Percentiles rank a stretch among this genome's conserved stretches.
Conservation (phyloP, 805 yeast genomes). For the Lachancea sp. region DNA sequence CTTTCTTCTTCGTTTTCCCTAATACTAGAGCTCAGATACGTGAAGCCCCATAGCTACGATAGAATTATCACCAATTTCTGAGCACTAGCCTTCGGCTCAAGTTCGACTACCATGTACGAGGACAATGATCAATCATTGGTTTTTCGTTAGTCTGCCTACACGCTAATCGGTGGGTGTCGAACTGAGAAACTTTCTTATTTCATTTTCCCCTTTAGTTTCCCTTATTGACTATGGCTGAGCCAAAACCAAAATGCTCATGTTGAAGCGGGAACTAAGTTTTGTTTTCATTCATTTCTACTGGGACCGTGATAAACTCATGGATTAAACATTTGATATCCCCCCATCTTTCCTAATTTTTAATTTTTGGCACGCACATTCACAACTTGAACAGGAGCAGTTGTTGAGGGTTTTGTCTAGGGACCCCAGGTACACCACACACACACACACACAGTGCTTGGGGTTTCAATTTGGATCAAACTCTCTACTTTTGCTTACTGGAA, state of each 20-base stretch:
- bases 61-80: neutral
- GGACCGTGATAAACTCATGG: conserved; percentile 9
- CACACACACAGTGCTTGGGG: conserved; percentile 4
- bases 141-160: too few relatives aligned
- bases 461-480: neutral
- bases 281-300: conserved; percentile 7
- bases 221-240: neutral
- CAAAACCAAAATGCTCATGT: neutral
- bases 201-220: neutral
- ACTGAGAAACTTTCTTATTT: neutral
- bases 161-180: neutral
- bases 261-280: conserved; percentile 2
- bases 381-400: neutral
- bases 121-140: too few relatives aligned
- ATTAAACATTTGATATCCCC: conserved; percentile 19
- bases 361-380: conserved; percentile 14
- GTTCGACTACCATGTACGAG: neutral
- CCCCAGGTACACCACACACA: conserved; percentile 2
- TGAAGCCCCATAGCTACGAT: neutral
- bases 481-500: neutral
- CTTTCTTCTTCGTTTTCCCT: neutral
- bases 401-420: neutral
- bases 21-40: neutral
- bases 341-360: conserved; percentile 14
- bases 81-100: neutral